phyloP scores from a whole-genome alignment of 2,329 filamentous ascomycete species.

The Stagonosporopsis chrysanthemi region DNA sequence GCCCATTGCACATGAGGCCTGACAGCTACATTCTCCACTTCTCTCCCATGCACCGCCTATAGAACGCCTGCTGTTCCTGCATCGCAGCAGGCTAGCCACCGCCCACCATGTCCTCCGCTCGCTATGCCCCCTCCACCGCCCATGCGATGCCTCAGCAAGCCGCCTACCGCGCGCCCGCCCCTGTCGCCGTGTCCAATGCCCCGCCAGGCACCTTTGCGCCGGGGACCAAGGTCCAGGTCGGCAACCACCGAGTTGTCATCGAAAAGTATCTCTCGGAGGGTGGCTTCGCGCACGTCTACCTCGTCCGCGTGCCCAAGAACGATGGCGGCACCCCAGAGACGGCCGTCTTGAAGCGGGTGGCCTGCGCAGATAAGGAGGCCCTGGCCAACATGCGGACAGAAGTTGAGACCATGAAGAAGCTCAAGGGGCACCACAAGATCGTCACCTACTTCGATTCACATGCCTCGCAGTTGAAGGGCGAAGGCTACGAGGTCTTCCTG shows the following conservation, averaged over 20 bases:
- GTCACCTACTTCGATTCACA: conserved; percentile 99
- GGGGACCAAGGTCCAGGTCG: conserved; percentile 96
- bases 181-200: conserved; percentile 45
- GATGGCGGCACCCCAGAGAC: conserved; percentile 79
- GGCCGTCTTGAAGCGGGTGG: conserved; percentile 92
- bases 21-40: conserved; percentile 16
- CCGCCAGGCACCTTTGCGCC: conserved; percentile 82
- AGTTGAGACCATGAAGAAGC: conserved; percentile 99
- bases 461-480: conserved; percentile 88
- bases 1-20: conserved; percentile 22
- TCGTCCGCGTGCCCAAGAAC: conserved; percentile 79
- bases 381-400: conserved; percentile 96
- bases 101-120: conserved; percentile 50
- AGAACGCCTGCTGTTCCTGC: conserved; percentile 40
- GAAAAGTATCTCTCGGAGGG: conserved; percentile 98
- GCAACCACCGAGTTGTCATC: conserved; percentile 89
- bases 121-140: conserved; percentile 47
- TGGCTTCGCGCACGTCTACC: conserved; percentile 97
- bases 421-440: conserved; percentile 95
- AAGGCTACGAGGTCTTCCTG: conserved; percentile 96
- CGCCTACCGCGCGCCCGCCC: conserved; percentile 45
- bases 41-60: conserved; percentile 43
- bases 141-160: conserved; percentile 47
- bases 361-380: conserved; percentile 93
- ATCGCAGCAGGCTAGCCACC: conserved; percentile 42